Conservation (phyloP, 2,329 filamentous ascomycete genomes). For the Neofusicoccum parvum region DNA sequence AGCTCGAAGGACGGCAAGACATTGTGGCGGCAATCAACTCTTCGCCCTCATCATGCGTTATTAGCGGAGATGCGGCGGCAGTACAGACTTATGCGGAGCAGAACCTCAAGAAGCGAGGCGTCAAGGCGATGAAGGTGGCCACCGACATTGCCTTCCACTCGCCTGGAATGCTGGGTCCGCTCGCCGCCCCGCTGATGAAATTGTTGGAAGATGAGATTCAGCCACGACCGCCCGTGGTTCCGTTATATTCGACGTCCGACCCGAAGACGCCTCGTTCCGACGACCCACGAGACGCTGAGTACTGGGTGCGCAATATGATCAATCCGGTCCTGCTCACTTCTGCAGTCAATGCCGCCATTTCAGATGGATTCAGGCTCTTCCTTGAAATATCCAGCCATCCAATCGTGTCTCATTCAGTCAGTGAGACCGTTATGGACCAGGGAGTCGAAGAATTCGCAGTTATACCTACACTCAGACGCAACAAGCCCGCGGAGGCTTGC, state of each 20-base stretch:
- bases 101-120: too few species aligned
- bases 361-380: slow-evolving; percentile 28
- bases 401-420: slow-evolving; percentile 46
- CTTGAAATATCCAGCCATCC: slow-evolving; percentile 48
- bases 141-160: too few species aligned
- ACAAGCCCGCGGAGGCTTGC: slow-evolving; percentile 29
- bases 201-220: too few species aligned
- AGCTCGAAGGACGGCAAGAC: slow-evolving; percentile 29
- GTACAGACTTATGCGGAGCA: slow-evolving; percentile 26
- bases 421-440: slow-evolving; percentile 40
- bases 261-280: too few species aligned
- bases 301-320: too few species aligned
- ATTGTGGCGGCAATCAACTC: slow-evolving; percentile 40
- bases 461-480: slow-evolving; percentile 36
- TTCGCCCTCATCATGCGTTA: slow-evolving; percentile 40
- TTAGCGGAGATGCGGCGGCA: slow-evolving; percentile 32
- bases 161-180: too few species aligned
- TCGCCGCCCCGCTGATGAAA: too few species aligned
- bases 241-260: neutral
- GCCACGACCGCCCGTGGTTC: too few species aligned
- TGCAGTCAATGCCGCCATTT: too few species aligned
- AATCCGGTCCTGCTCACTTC: too few species aligned
- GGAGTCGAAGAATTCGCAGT: slow-evolving; percentile 30
- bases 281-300: too few species aligned
- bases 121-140: too few species aligned